phyloP scores from a whole-genome alignment of 768 basidiomycete species.

The Dentipellis fragilis region DNA sequence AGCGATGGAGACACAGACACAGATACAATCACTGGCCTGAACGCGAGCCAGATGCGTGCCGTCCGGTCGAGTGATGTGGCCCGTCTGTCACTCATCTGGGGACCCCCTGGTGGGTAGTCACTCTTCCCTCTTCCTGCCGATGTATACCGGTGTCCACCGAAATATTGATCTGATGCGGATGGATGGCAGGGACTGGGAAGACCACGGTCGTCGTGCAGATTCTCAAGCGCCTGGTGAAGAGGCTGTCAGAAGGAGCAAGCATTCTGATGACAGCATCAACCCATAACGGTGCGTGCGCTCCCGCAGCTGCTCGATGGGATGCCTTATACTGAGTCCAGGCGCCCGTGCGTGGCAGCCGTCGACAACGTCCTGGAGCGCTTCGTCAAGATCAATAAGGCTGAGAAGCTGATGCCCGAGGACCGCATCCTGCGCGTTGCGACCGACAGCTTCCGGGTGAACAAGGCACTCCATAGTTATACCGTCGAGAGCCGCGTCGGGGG shows the following conservation, averaged over 20 bases:
- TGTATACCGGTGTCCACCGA: background rate
- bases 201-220: slow-evolving; percentile 62
- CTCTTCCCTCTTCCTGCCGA: too few relatives aligned
- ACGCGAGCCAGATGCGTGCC: slow-evolving; percentile 45
- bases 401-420: slow-evolving; percentile 38
- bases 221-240: slow-evolving; percentile 31
- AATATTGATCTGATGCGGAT: background rate
- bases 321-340: too few relatives aligned
- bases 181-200: slow-evolving; percentile 50
- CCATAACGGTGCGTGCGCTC: slow-evolving; percentile 40
- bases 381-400: slow-evolving; percentile 32
- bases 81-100: slow-evolving; percentile 53
- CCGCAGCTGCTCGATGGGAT: background rate
- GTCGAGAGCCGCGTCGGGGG: slow-evolving; percentile 58
- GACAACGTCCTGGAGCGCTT: slow-evolving; percentile 65
- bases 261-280: slow-evolving; percentile 67
- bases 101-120: slow-evolving; percentile 42
- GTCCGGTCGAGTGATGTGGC: slow-evolving; percentile 31
- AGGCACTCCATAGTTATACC: slow-evolving; percentile 45
- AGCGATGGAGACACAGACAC: slow-evolving; percentile 5
- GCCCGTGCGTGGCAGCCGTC: slow-evolving; percentile 32
- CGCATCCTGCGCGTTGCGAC: slow-evolving; percentile 62
- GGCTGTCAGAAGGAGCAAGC: slow-evolving; percentile 25
- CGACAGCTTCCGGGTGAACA: slow-evolving; percentile 52
- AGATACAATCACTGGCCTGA: slow-evolving; percentile 24